Base-by-base conservation (phyloP, 768 basidiomycete species). In the Leccinellum albellum region DNA sequence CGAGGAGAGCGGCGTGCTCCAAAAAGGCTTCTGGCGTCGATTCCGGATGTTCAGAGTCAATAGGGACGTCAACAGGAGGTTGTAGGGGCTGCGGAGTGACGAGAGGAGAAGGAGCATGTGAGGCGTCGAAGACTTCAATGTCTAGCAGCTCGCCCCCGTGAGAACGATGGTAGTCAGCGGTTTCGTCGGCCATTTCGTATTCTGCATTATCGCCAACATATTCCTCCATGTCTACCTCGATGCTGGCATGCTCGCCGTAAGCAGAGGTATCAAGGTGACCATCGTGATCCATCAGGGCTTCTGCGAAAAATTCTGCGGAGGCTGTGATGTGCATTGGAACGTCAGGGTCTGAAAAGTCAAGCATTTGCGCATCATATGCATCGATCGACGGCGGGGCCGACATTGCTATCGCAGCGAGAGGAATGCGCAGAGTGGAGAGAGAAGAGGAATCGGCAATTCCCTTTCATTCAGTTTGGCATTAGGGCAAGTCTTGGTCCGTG, bases 151-250 rank as follows among this genome's bases (percentile, higher is more conserved):
- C 76, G 49, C 61, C 60, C 49, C 57, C 62, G 50, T 53, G 61
- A 44, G 45, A 52, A 24, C 63, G 63, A 3, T 53, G 62, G 55
- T 54, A 73, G 55, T 63, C 68, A 17, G 53, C 59, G 15, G 69
- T 74, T 64, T 72, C 72, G 53, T 73, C 73, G 12, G 61, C 63
- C 73, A 73, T 73, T 57, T 73, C 72, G 60, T 82, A 87, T 69
- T 87, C 86, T 40, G 70, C 66, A 61, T 77, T 73, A 40, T 76
- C 79, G 35, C 64, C 74, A 6, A 77, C 72, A 55, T 79, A 78
- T 49, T 78, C 74, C 54, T 84, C 83, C 86, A 88, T 87, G 57
- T 88, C 86, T 46, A 88, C 78, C 66, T 88, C 86, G 51, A 86
- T 76, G 44, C 77, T 78, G 50, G 70, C 64, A 24, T 75, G 69